A percentile compares a stretch with the other conserved stretches of the same genome.
Conservation (phyloP, 2,329 filamentous ascomycete species). For the Intubia oerlemansii region DNA sequence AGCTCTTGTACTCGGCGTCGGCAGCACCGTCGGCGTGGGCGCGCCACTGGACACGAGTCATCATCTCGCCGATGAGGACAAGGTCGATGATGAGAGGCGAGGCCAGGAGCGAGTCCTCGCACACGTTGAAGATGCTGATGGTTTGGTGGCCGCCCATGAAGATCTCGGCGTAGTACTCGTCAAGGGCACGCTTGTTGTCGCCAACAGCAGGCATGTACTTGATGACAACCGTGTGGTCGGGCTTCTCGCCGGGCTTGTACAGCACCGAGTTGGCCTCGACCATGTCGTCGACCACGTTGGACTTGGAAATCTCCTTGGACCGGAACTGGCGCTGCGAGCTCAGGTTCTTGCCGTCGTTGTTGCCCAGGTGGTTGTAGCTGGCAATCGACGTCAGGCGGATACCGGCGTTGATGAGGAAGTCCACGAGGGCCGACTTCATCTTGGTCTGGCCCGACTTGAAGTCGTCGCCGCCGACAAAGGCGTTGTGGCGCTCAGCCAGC, state of each 20-base stretch:
- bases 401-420: conserved; percentile 95
- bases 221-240: conserved; percentile 96
- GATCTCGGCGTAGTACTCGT: conserved; percentile 99
- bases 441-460: conserved; percentile 99
- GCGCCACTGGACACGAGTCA: conserved; percentile 96
- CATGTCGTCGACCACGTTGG: conserved; percentile 99
- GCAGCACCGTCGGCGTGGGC: conserved; percentile 26
- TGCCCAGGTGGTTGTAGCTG: conserved; percentile 97
- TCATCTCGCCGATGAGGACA: conserved; percentile 83
- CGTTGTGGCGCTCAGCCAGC: conserved; percentile 65
- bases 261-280: conserved; percentile 84
- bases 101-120: conserved; percentile 91
- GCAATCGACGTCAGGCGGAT: conserved; percentile 98
- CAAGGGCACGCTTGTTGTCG: conserved; percentile 95
- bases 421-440: conserved; percentile 98
- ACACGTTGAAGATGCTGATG: conserved; percentile 96
- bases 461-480: conserved; percentile 94
- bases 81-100: conserved; percentile 95
- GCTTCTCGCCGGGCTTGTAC: conserved; percentile 83
- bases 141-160: conserved; percentile 98
- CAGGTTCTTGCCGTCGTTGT: conserved; percentile 98
- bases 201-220: conserved; percentile 99
- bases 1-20: conserved; percentile 58
- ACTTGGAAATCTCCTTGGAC: conserved; percentile 99
- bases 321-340: conserved; percentile 97